Conservation (phyloP, 176 grass and related monocot genomes). For the Oryza nivara region DNA sequence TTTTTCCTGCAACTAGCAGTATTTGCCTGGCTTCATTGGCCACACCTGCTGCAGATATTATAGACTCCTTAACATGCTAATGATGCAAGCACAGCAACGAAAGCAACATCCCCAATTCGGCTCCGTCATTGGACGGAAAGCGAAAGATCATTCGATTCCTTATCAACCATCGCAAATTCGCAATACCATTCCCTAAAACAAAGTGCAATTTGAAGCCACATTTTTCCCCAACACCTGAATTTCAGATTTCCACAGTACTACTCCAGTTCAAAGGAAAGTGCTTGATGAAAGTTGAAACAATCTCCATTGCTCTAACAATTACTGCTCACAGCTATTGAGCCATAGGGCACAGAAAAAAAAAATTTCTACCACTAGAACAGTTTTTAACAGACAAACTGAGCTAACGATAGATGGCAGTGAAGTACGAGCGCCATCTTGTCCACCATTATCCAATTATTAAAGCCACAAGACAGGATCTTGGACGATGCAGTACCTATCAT, state of each 20-base stretch:
- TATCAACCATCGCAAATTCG: neutral
- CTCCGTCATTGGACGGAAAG: neutral
- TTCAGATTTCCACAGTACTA: neutral
- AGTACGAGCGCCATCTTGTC: neutral
- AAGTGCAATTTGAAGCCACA: neutral
- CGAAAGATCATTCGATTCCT: neutral
- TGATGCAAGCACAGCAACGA: neutral
- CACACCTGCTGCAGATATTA: neutral
- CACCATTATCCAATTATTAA: neutral
- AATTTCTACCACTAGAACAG: neutral
- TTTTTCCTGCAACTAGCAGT: neutral
- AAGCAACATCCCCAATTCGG: neutral
- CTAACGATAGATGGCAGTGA: neutral
- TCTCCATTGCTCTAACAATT: neutral
- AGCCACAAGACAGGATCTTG: neutral
- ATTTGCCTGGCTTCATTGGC: neutral
- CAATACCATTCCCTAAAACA: neutral
- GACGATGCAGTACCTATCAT: neutral
- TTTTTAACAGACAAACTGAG: neutral
- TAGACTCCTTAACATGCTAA: neutral
- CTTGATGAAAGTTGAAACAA: neutral
- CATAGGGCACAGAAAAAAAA: neutral
- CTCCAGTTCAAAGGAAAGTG: neutral
- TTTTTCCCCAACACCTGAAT: neutral
- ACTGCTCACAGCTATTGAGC: neutral